Evolutionary conservation across 371 early-diverging fungal species (phyloP).

Genomic region (Apophysomyces sp.): DNA sequence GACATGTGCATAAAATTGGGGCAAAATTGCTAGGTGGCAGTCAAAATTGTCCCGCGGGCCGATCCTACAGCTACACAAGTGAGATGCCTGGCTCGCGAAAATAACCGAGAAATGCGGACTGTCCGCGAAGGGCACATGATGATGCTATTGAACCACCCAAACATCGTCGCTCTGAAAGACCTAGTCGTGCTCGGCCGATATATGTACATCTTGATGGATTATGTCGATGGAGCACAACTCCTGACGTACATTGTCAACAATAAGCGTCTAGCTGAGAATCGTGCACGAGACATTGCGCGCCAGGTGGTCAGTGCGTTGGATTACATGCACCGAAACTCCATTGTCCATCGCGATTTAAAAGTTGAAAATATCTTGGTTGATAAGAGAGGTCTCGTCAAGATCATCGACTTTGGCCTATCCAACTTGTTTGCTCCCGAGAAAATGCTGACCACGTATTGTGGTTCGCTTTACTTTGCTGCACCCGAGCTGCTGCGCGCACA

Average conservation of each 20-base stretch:
- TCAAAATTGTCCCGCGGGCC: conserved; percentile 49
- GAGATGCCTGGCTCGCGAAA: conserved; percentile 40
- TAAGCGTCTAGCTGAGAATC: conserved; percentile 85
- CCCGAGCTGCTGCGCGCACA: conserved; percentile 92
- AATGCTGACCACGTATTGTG: conserved; percentile 91
- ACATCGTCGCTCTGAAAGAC: conserved; percentile 82
- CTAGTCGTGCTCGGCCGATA: conserved; percentile 80
- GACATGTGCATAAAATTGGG: background rate
- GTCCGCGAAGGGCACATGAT: conserved; percentile 91
- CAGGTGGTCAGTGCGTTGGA: conserved; percentile 92
- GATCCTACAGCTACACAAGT: conserved; percentile 22
- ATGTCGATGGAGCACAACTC: conserved; percentile 88
- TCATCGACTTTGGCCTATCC: conserved; percentile 96
- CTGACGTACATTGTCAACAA: conserved; percentile 88
- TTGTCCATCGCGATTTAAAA: conserved; percentile 97
- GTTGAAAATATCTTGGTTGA: conserved; percentile 95
- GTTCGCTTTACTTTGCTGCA: conserved; percentile 96
- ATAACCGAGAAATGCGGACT: conserved; percentile 86
- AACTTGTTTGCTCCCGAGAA: conserved; percentile 85
- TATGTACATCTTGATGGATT: conserved; percentile 92
- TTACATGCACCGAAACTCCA: conserved; percentile 94
- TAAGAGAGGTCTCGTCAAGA: conserved; percentile 77
- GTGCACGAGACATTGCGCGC: conserved; percentile 87
- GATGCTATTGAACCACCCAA: conserved; percentile 90
- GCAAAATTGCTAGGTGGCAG: conserved; percentile 27